Evolutionary conservation across 129 eudicot species (phyloP), one percentile per base, ranked within the genome.

Genomic region (Flaveria bidentis): DNA sequence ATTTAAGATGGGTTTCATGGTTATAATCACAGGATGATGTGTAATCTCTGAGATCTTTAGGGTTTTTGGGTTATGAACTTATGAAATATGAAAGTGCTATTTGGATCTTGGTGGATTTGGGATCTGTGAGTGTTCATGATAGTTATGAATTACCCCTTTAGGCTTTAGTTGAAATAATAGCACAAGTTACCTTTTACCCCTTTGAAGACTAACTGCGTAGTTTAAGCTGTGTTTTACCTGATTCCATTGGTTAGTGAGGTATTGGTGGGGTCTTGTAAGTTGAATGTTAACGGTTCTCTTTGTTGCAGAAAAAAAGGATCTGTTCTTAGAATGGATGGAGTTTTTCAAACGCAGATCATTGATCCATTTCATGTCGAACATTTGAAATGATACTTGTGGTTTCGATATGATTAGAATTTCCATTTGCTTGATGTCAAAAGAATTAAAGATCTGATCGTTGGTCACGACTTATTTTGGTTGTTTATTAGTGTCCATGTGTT

Each of bases 101-200:
- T 39, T 53, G 67, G 78, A 63, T 79, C 73, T 73, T 66, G 20
- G 58, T 41, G 23, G 42, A 67, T 53, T 72, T 44, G 6, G 17
- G 41, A 63, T 9, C 33, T 67, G 23, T 36, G 47, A 9, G 45
- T 69, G 52, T 57, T 62, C 70, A n/a, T 52, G 77, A 17, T 55
- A 55, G 41, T 45, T 45, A 12, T 26, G 46, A 56, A 1, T 56
- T 14, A 56, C 62, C 28, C 13, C 13, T 55, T 55, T 55, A 55
- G 41, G 36, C 13, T 36, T 36, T 36, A 36, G 6, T 52, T 52
- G 10, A 52, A n/a, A 52, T 52, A 5, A 52, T 52, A 52, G 58
- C 14, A 9, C 2, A 8, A 45, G 13, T 9, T 9, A 14, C 49
- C 49, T 10, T 45, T 45, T 1, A 45, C 49, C 49, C 49, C 14